Evolutionary conservation across 768 basidiomycete species (phyloP).

Genomic region (Kwoniella sp.): DNA sequence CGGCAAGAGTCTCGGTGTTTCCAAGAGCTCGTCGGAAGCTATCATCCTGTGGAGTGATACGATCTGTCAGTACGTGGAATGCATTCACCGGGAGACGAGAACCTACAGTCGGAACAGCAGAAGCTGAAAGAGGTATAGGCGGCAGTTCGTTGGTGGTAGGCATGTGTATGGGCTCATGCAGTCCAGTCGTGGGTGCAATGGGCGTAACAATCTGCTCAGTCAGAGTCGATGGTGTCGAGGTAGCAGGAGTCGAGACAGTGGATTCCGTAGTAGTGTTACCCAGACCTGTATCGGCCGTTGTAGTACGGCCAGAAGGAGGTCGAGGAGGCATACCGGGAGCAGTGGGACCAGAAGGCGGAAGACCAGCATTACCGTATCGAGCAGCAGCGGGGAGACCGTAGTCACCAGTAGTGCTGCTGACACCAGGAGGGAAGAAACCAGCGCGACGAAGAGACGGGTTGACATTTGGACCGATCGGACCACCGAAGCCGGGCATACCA

Average conservation of each 20-base stretch:
- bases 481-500: slow-evolving; percentile 52
- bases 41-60: slow-evolving; percentile 27
- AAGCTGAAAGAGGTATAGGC: slow-evolving; percentile 17
- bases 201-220: slow-evolving; percentile 42
- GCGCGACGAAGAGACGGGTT: slow-evolving; percentile 50
- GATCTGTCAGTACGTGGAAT: neutral
- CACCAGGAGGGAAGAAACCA: slow-evolving; percentile 54
- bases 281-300: slow-evolving; percentile 41
- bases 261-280: slow-evolving; percentile 45
- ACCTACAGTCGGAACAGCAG: slow-evolving; percentile 17
- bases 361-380: slow-evolving; percentile 40
- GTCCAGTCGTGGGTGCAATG: slow-evolving; percentile 11
- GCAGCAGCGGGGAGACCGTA: slow-evolving; percentile 53
- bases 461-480: slow-evolving; percentile 56
- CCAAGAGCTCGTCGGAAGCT: slow-evolving; percentile 44
- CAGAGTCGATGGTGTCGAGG: slow-evolving; percentile 33
- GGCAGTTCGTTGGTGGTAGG: slow-evolving; percentile 15
- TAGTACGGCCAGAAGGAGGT: slow-evolving; percentile 16
- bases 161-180: slow-evolving; percentile 21
- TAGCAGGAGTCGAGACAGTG: slow-evolving; percentile 34
- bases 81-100: neutral
- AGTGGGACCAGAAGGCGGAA: slow-evolving; percentile 29
- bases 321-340: slow-evolving; percentile 13
- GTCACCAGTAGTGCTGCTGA: slow-evolving; percentile 40
- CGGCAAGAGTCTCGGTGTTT: slow-evolving; percentile 44